These are phyloP conservation scores for Alternaria dauci DNA, from an alignment of 2,329 filamentous ascomycete species.

Conservation along the genomic window DNA sequence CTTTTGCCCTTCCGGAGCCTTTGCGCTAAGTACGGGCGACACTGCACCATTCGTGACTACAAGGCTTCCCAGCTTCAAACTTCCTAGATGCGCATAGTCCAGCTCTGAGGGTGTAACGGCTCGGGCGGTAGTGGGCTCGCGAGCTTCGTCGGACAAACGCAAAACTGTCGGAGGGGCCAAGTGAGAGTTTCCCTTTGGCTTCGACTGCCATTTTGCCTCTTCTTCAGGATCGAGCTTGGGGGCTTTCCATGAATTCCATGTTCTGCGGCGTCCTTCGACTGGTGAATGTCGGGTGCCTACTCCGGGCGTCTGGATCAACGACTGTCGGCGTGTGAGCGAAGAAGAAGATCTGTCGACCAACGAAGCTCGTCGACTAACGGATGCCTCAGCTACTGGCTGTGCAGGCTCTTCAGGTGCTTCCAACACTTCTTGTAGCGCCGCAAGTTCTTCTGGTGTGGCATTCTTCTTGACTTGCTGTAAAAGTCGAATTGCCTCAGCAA, in stretches of 20 bases:
- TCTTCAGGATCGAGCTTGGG: conserved; percentile 35
- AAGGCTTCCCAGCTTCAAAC: conserved; percentile 54
- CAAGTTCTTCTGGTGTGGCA: conserved; percentile 58
- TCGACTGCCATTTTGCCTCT: conserved; percentile 43
- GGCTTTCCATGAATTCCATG: conserved; percentile 45
- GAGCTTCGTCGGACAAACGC: conserved; percentile 33
- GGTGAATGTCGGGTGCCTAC: conserved; percentile 47
- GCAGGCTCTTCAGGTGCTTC: conserved; percentile 28
- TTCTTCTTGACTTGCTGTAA: conserved; percentile 59
- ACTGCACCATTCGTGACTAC: conserved; percentile 58
- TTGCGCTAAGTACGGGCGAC: conserved; percentile 55
- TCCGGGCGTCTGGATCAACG: conserved; percentile 51
- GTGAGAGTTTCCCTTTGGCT: conserved; percentile 27
- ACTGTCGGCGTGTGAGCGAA: conserved; percentile 50
- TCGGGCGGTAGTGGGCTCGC: conserved; percentile 32
- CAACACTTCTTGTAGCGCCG: conserved; percentile 50
- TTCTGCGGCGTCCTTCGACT: conserved; percentile 45
- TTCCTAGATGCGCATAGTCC: conserved; percentile 54
- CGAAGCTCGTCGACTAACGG: conserved; percentile 32
- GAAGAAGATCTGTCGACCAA: conserved; percentile 35
- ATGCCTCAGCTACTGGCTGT: conserved; percentile 20
- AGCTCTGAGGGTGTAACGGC: conserved; percentile 54
- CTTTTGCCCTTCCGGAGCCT: conserved; percentile 16
- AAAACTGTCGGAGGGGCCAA: conserved; percentile 31
- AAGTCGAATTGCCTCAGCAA: conserved; percentile 56